phyloP scores from a whole-genome alignment of 495 filamentous ascomycete genomes.

The Paragyromitra xinjiangensis region DNA sequence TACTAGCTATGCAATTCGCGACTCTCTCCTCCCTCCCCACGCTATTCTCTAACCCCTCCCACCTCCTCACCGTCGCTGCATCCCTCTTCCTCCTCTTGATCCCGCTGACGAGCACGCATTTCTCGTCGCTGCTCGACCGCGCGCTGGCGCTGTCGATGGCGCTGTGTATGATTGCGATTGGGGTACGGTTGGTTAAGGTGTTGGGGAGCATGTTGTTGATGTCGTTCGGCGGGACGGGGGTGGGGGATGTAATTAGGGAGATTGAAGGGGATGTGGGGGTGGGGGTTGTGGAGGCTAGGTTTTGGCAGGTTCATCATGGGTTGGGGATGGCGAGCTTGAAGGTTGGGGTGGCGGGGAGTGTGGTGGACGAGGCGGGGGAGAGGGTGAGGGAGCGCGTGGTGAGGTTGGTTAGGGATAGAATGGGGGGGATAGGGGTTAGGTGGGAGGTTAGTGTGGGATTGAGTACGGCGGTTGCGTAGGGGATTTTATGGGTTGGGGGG shows the following conservation, averaged over 20 bases:
- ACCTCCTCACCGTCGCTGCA: conserved; percentile 89
- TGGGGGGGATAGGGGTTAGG: conserved; percentile 79
- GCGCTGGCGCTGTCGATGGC: conserved; percentile 81
- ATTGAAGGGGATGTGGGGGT: conserved; percentile 82
- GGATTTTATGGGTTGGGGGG: background rate
- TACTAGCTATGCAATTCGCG: conserved; percentile 72
- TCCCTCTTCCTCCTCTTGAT: conserved; percentile 81
- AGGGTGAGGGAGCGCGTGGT: conserved; percentile 77
- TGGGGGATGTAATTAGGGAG: conserved; percentile 79
- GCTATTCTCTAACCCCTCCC: conserved; percentile 87
- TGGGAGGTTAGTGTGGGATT: conserved; percentile 78
- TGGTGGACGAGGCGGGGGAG: conserved; percentile 68
- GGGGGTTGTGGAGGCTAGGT: conserved; percentile 83
- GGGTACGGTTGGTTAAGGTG: conserved; percentile 79
- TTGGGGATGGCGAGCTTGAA: conserved; percentile 95
- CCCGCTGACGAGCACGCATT: conserved; percentile 77
- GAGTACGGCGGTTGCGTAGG: background rate
- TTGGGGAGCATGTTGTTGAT: conserved; percentile 94
- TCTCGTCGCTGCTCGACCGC: conserved; percentile 82
- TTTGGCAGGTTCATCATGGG: conserved; percentile 99
- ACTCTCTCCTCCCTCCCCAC: conserved; percentile 83
- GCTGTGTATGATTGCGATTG: conserved; percentile 83
- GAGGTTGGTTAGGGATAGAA: conserved; percentile 80
- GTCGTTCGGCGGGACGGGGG: conserved; percentile 75
- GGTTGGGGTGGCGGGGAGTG: conserved; percentile 68